Evolutionary conservation across 345 rosid genomes (phyloP).

Genomic region (Eucalyptus sp.): DNA sequence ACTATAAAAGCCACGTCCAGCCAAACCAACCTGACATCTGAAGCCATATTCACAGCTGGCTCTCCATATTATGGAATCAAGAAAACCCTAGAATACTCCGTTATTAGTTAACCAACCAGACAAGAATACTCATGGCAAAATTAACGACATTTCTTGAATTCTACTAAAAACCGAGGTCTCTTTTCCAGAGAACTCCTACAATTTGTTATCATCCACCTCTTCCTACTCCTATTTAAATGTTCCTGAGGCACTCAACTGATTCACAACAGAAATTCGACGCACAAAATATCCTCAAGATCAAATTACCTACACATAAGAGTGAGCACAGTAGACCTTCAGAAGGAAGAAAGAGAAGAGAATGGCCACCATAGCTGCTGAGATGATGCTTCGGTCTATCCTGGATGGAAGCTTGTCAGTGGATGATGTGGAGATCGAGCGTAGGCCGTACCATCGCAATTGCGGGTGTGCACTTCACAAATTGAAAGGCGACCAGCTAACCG

Average conservation of each 20-base stretch:
- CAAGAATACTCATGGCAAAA: not conserved
- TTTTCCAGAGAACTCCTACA: not conserved
- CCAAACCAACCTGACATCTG: not conserved
- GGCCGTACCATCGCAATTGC: slow-evolving; percentile 5
- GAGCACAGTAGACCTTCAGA: not conserved
- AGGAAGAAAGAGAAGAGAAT: not conserved
- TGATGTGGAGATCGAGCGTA: not conserved
- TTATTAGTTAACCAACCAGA: not conserved
- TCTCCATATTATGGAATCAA: not conserved
- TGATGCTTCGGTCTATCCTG: not conserved
- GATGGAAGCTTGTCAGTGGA: not conserved
- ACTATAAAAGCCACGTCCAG: not conserved
- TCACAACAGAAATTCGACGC: not conserved
- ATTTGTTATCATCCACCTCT: not conserved
- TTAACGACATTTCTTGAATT: not conserved
- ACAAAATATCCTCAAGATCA: not conserved
- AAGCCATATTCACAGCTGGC: not conserved
- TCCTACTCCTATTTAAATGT: not conserved
- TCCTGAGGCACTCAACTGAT: not conserved
- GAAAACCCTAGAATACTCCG: not conserved
- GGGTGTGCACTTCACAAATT: not conserved
- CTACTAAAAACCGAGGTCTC: not conserved
- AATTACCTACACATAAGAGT: not conserved
- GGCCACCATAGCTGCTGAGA: not conserved
- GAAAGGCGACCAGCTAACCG: not conserved